A percentile compares a stretch with the other conserved stretches of the same genome.
Evolutionary conservation across 129 eudicot species (phyloP).

Genomic region (Flaveria brownii): DNA sequence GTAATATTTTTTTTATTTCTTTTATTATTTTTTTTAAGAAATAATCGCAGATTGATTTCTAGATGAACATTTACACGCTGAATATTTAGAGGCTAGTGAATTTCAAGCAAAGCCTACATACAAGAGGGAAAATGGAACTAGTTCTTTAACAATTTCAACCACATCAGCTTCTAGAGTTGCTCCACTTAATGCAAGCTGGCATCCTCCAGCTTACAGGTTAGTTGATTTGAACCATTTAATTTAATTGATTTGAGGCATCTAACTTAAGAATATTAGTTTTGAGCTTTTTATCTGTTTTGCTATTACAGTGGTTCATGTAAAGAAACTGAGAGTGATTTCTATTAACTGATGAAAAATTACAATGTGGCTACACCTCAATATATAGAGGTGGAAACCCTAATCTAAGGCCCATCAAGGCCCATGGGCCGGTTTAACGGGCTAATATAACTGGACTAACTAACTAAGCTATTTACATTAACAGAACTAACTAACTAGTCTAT

Average conservation of each 20-base stretch:
- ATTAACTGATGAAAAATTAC: too few relatives aligned
- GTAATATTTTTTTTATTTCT: too few relatives aligned
- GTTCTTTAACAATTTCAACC: slow-evolving; percentile 40
- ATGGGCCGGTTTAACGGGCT: too few relatives aligned
- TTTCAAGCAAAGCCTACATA: slow-evolving; percentile 45
- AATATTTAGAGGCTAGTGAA: slow-evolving; percentile 54
- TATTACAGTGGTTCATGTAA: slow-evolving; percentile 71
- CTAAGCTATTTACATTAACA: too few relatives aligned
- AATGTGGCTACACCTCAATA: too few relatives aligned
- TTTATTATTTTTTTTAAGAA: too few relatives aligned
- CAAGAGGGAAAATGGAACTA: slow-evolving; percentile 67
- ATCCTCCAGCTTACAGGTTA: slow-evolving; percentile 55
- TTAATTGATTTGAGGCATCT: slow-evolving; percentile 7
- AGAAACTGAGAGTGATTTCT: too few relatives aligned
- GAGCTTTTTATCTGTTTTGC: neutral
- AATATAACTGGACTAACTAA: too few relatives aligned
- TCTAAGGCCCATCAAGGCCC: too few relatives aligned
- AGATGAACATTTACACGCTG: slow-evolving; percentile 5
- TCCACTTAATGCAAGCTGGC: slow-evolving; percentile 47
- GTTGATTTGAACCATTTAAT: slow-evolving; percentile 9
- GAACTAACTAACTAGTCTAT: too few relatives aligned
- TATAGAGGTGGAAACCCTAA: too few relatives aligned
- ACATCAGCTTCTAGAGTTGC: slow-evolving; percentile 38
- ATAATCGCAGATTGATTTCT: neutral
- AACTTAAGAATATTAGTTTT: neutral